These are phyloP conservation scores for Dissophora globulifera DNA, from an alignment of 192 early-diverging fungal genomes.

Conservation along the genomic window DNA sequence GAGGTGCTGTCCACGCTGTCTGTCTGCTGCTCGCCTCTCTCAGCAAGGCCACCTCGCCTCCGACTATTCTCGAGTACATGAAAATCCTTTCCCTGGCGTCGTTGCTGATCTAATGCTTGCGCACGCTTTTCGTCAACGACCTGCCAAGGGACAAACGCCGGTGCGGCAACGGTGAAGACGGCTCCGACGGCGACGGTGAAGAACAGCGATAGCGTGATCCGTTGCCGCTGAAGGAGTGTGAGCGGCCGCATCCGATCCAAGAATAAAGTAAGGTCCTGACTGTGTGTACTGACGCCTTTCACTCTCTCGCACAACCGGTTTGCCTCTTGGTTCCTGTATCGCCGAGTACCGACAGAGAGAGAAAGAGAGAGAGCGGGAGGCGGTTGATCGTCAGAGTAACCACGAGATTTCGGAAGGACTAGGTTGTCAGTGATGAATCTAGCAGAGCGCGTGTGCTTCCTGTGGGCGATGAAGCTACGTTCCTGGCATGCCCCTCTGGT, in stretches of 20 bases:
- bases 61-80: slow-evolving; percentile 31
- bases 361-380: background rate
- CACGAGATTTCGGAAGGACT: too few relatives aligned
- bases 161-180: slow-evolving; percentile 61
- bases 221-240: slow-evolving; percentile 60
- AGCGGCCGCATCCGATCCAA: slow-evolving; percentile 59
- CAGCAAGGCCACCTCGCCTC: background rate
- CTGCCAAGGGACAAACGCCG: slow-evolving; percentile 64
- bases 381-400: too few relatives aligned
- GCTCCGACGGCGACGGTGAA: slow-evolving; percentile 62
- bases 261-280: too few relatives aligned
- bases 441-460: too few relatives aligned
- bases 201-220: slow-evolving; percentile 61
- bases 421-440: too few relatives aligned
- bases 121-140: slow-evolving; percentile 60
- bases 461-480: too few relatives aligned
- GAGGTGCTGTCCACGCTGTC: background rate
- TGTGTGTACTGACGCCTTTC: too few relatives aligned
- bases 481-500: too few relatives aligned
- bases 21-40: background rate
- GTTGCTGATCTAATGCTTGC: slow-evolving; percentile 50
- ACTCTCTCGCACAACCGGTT: too few relatives aligned
- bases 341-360: too few relatives aligned
- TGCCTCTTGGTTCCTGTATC: too few relatives aligned
- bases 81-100: slow-evolving; percentile 46